phyloP scores from a whole-genome alignment of 2,329 filamentous ascomycete species.

The Alternaria sp. region DNA sequence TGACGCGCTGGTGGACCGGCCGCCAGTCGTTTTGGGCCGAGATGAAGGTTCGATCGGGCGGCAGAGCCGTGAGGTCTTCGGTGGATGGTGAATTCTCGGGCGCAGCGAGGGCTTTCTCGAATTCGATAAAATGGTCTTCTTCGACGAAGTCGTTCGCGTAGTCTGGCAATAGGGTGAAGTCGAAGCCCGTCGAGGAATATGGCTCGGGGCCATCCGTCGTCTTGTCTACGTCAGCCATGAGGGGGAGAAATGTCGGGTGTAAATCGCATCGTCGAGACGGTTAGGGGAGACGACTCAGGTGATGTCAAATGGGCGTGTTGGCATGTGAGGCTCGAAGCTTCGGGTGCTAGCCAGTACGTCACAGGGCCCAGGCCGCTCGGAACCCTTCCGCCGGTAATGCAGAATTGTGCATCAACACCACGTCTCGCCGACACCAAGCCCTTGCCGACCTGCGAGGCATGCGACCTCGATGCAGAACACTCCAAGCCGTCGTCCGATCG shows the following conservation, averaged over 20 bases:
- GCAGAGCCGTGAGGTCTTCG: slow-evolving; percentile 57
- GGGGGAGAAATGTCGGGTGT: not conserved
- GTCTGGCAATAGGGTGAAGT: slow-evolving; percentile 76
- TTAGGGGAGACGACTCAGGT: not conserved
- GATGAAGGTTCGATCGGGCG: slow-evolving; percentile 67
- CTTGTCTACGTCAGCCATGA: slow-evolving; percentile 54
- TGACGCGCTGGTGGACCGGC: slow-evolving; percentile 77
- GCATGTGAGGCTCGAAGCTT: slow-evolving; percentile 12
- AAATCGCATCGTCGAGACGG: slow-evolving; percentile 25
- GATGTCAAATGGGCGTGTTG: slow-evolving; percentile 1
- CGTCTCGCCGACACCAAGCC: not conserved
- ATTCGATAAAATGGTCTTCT: slow-evolving; percentile 74
- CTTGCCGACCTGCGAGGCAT: slow-evolving; percentile 15
- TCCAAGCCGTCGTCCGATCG: slow-evolving; percentile 11
- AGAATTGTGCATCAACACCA: not conserved
- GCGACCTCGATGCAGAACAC: slow-evolving; percentile 20
- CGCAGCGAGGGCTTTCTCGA: slow-evolving; percentile 80
- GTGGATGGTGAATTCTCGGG: slow-evolving; percentile 75
- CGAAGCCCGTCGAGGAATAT: slow-evolving; percentile 69
- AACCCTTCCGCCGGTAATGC: slow-evolving; percentile 5
- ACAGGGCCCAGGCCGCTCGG: slow-evolving; percentile 7
- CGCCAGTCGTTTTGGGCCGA: slow-evolving; percentile 96
- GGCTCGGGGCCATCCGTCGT: slow-evolving; percentile 63
- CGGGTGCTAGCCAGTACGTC: slow-evolving; percentile 8
- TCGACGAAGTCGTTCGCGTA: slow-evolving; percentile 77